Evolutionary conservation across 129 eudicot genomes (phyloP).

Genomic region (Helianthus tuberosus): DNA sequence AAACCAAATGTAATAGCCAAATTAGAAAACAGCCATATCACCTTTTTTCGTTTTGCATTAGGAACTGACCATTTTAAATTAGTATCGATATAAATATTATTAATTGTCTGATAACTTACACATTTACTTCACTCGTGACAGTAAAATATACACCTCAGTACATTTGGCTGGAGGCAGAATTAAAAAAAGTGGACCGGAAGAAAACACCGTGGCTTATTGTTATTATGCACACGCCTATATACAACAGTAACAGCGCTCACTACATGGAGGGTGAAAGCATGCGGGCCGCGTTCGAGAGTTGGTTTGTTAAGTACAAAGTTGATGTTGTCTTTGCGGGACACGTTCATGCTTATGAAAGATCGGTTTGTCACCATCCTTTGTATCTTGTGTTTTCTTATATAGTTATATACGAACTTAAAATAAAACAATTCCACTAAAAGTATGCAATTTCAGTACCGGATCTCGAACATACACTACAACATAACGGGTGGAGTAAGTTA

Average conservation of each 20-base stretch:
- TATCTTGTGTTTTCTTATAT: neutral
- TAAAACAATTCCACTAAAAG: neutral
- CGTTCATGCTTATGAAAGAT: conserved; percentile 95
- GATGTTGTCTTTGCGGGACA: conserved; percentile 50
- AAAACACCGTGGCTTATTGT: conserved; percentile 95
- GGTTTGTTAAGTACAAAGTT: conserved; percentile 78
- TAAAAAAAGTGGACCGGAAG: conserved; percentile 77
- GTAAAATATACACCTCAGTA: conserved; percentile 91
- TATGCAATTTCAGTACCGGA: conserved; percentile 69
- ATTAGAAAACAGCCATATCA: too few relatives aligned
- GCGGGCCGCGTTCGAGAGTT: conserved; percentile 72
- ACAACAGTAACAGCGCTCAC: conserved; percentile 81
- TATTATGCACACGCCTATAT: conserved; percentile 79
- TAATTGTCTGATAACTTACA: neutral
- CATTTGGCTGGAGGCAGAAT: conserved; percentile 66
- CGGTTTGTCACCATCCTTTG: conserved; percentile 53
- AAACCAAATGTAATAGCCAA: neutral
- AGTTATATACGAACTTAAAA: neutral
- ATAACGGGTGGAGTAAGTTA: conserved; percentile 49
- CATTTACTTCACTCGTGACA: conserved; percentile 36
- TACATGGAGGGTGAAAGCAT: conserved; percentile 95
- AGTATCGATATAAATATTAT: neutral
- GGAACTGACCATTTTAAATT: neutral
- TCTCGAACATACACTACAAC: conserved; percentile 67
- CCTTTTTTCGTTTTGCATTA: conserved; percentile 9